phyloP scores from a whole-genome alignment of 2,329 filamentous ascomycete genomes.

The Phialemonium atrogriseum region DNA sequence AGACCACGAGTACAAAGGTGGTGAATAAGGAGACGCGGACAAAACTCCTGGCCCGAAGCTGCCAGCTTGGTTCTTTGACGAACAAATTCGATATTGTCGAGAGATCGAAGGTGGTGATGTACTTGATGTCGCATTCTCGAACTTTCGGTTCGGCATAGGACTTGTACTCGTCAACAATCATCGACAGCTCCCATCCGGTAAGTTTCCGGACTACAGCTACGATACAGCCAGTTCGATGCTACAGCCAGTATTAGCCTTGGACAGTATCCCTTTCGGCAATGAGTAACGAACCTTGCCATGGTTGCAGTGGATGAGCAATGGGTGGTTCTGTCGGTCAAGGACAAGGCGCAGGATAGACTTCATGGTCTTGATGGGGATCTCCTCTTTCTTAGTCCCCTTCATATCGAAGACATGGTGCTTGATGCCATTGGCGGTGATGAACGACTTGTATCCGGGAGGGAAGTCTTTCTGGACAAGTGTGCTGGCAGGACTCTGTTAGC shows the following conservation, averaged over 20 bases:
- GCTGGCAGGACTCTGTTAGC: slow-evolving; percentile 23
- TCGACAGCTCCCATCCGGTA: slow-evolving; percentile 54
- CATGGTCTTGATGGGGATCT: slow-evolving; percentile 60
- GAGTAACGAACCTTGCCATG: slow-evolving; percentile 60
- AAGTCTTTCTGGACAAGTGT: slow-evolving; percentile 58
- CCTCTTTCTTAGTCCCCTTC: slow-evolving; percentile 78
- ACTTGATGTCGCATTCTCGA: slow-evolving; percentile 51
- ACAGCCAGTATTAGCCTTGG: background rate
- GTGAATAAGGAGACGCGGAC: slow-evolving; percentile 34
- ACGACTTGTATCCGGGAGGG: slow-evolving; percentile 43
- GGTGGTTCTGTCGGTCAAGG: slow-evolving; percentile 65
- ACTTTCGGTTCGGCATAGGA: slow-evolving; percentile 53
- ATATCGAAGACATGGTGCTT: slow-evolving; percentile 68
- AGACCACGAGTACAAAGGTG: slow-evolving; percentile 31
- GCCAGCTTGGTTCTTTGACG: slow-evolving; percentile 7
- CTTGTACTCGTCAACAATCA: slow-evolving; percentile 66
- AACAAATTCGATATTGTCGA: slow-evolving; percentile 25
- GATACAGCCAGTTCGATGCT: slow-evolving; percentile 89
- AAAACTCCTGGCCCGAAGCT: slow-evolving; percentile 26
- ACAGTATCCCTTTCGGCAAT: slow-evolving; percentile 5
- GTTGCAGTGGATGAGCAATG: slow-evolving; percentile 84
- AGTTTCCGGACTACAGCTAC: slow-evolving; percentile 70
- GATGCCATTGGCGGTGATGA: slow-evolving; percentile 60
- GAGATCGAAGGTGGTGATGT: slow-evolving; percentile 43
- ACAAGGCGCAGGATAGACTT: slow-evolving; percentile 62